Percentiles rank a stretch among this genome's conserved stretches.
Conservation (phyloP, 2,329 filamentous ascomycete genomes). For the Arachnopeziza araneosa region DNA sequence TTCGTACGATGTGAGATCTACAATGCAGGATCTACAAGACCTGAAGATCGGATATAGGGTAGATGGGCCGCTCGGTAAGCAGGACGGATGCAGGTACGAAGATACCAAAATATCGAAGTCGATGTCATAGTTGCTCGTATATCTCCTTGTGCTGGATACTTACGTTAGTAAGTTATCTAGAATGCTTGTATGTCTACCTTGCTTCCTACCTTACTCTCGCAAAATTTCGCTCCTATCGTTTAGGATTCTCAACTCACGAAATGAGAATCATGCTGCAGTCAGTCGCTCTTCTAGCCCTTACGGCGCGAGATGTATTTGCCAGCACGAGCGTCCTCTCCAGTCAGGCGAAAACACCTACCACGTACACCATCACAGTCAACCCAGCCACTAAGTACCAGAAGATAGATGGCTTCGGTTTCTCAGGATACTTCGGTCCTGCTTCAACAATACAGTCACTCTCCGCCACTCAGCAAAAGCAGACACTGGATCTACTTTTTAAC, state of each 20-base stretch:
- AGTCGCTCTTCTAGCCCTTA: neutral
- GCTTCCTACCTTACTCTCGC: neutral
- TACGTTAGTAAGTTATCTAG: neutral
- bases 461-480: slow-evolving; percentile 30
- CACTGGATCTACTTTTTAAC: slow-evolving; percentile 42
- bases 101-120: neutral
- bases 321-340: neutral
- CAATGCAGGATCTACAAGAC: neutral
- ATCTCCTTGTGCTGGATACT: neutral
- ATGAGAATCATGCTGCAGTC: neutral
- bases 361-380: slow-evolving; percentile 19
- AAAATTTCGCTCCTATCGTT: neutral
- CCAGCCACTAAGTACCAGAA: slow-evolving; percentile 23
- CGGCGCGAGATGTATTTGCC: neutral
- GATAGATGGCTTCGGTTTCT: slow-evolving; percentile 45
- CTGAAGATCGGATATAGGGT: neutral
- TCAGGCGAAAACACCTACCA: neutral
- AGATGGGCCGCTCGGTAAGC: neutral
- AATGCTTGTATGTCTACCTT: too few relatives aligned
- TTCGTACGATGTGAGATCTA: neutral
- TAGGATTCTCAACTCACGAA: neutral
- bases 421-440: slow-evolving; percentile 42
- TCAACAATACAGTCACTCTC: slow-evolving; percentile 35
- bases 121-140: neutral
- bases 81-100: neutral